These are phyloP conservation scores for Phytophthora tentaculata DNA, from an alignment of 352 stramenopile genomes.

Conservation along the genomic window DNA sequence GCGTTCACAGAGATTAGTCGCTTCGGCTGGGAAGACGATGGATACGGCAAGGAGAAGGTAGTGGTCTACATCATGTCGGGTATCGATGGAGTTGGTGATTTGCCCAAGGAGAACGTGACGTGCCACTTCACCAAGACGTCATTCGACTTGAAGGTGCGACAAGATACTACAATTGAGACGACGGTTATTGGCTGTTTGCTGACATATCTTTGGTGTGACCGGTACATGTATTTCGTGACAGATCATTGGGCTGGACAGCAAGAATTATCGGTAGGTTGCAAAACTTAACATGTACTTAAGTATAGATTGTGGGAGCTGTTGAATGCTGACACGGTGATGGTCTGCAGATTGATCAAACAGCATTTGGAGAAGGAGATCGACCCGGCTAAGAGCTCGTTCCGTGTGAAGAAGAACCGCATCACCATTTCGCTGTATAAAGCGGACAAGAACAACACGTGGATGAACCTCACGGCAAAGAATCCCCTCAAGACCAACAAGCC, in stretches of 20 bases:
- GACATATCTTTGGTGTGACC: too few species aligned
- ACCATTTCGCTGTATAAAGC: conserved; percentile 80
- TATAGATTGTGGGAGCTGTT: neutral
- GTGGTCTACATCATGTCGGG: conserved; percentile 85
- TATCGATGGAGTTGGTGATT: conserved; percentile 73
- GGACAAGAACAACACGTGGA: conserved; percentile 82
- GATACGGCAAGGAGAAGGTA: conserved; percentile 89
- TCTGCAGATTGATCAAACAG: conserved; percentile 66
- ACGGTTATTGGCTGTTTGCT: neutral
- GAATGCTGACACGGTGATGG: conserved; percentile 9
- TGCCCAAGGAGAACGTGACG: conserved; percentile 75
- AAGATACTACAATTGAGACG: neutral
- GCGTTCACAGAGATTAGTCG: conserved; percentile 86
- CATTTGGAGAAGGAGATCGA: conserved; percentile 87
- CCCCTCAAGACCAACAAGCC: conserved; percentile 55
- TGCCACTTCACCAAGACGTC: conserved; percentile 83
- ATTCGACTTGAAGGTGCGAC: conserved; percentile 81
- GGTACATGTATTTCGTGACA: conserved; percentile 22
- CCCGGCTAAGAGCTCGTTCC: conserved; percentile 73
- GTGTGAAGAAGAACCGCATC: conserved; percentile 88
- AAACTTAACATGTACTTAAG: too few species aligned
- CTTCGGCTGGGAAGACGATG: conserved; percentile 90
- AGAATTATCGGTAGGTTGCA: conserved; percentile 63
- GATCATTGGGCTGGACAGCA: conserved; percentile 70
- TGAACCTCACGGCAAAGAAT: conserved; percentile 87